Evolutionary conservation across 2,329 filamentous ascomycete genomes (phyloP), one percentile per base, ranked within the genome.

Genomic region (Aspergillus candidus): DNA sequence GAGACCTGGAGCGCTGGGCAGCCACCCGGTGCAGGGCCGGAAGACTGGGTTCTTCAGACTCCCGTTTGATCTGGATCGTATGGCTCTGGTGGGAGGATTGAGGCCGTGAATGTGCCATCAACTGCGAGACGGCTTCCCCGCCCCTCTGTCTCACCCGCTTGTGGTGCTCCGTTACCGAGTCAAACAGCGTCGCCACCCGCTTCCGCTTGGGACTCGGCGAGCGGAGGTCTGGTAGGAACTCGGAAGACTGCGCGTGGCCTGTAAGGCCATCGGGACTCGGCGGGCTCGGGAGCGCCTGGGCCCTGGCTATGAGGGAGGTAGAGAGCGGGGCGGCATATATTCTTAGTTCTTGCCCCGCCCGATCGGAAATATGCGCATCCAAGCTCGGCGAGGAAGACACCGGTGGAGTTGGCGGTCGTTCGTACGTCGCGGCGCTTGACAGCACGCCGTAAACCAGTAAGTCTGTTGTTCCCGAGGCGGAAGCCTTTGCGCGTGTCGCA

Each of bases 181-280:
- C 67, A 35, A 71, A 71, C 2, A 71, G 55, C 1, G 60, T 69
- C 32, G 65, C 62, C n/a, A 70, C 65, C 31, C 67, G 61, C 51
- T 69, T 70, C 35, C 68, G 60, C 48, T 70, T 71, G 3, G 67
- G 67, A 35, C 65, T 70, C 4, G 65, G 65, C 2, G 66, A 67
- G 40, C 58, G 57, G 11, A 62, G 49, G 44, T 68, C 63, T 3
- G 61, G 65, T 11, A 70, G 56, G 35, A 70, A 70, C 33, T 68
- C 59, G 12, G 61, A 62, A 49, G 52, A 48, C 41, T 50, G 41
- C 30, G 48, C 54, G 46, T 52, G 32, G 7, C 41, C 42, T 30
- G 31, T 18, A 32, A 44, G 29, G 15, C 41, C 46, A 17, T 51
- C 41, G 6, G 55, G 42, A 38, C 56, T 63, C n/a, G 46, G 48